phyloP scores from a whole-genome alignment of 2,329 filamentous ascomycete genomes.

The Lachnellula cervina region DNA sequence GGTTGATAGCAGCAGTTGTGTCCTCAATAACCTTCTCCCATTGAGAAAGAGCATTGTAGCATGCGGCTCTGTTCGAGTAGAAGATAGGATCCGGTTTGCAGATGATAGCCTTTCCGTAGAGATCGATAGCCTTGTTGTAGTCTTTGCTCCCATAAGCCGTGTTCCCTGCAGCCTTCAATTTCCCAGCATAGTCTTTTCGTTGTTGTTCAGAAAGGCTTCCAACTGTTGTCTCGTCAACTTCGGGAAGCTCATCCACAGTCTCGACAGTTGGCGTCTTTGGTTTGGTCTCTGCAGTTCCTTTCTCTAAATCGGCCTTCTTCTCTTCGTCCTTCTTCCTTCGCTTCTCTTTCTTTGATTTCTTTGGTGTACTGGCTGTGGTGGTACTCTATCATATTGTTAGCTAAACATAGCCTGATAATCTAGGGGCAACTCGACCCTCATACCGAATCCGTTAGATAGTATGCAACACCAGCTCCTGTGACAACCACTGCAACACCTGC shows the following conservation, averaged over 20 bases:
- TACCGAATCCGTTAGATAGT: slow-evolving; percentile 71
- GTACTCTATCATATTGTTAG: slow-evolving; percentile 23
- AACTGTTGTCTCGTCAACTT: slow-evolving; percentile 57
- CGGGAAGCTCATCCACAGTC: slow-evolving; percentile 63
- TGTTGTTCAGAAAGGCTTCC: slow-evolving; percentile 52
- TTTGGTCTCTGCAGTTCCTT: slow-evolving; percentile 40
- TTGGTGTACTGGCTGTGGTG: slow-evolving; percentile 37
- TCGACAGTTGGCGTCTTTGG: slow-evolving; percentile 51
- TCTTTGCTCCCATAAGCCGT: slow-evolving; percentile 93
- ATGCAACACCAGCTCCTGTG: slow-evolving; percentile 85
- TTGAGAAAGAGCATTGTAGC: slow-evolving; percentile 86
- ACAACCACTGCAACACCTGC: slow-evolving; percentile 90
- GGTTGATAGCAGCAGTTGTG: slow-evolving; percentile 86
- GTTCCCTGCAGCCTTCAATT: slow-evolving; percentile 93
- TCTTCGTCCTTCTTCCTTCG: slow-evolving; percentile 80
- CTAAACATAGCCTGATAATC: slow-evolving; percentile 5
- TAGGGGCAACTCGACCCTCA: slow-evolving; percentile 25
- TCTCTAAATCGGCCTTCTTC: slow-evolving; percentile 61
- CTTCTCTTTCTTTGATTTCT: slow-evolving; percentile 84
- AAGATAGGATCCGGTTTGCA: slow-evolving; percentile 98
- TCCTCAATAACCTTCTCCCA: slow-evolving; percentile 98
- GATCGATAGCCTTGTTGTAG: slow-evolving; percentile 86
- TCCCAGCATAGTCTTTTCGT: slow-evolving; percentile 79
- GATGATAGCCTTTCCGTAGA: slow-evolving; percentile 92
- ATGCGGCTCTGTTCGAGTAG: slow-evolving; percentile 97